Base-by-base conservation (phyloP, 805 yeast genomes). In the Babjeviella inositovora region DNA sequence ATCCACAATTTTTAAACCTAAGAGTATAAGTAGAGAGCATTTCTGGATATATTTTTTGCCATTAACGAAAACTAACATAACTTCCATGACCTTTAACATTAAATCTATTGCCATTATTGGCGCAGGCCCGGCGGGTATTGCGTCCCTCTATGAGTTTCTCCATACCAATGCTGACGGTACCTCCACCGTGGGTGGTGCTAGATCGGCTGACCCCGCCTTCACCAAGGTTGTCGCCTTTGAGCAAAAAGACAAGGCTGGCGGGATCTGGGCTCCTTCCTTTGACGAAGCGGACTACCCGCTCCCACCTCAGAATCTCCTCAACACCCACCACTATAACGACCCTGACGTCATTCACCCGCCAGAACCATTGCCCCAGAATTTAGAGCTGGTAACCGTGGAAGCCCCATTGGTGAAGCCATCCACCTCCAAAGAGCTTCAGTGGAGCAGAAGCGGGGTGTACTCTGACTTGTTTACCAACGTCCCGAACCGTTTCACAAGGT, bases 121-220 rank as follows among this genome's bases (percentile, higher is more conserved):
- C 6, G 57, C 53, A 5, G 61, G 59, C n/a, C 56, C 57, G 3
- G 49, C 55, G 3, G 59, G 61, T 2, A 35, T 53, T 4, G 50
- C 58, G 0, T 19, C 55, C 1, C 22, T 47, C 6, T 37, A 41
- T 26, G 58, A 53, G 21, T 32, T 53, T 2, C 28, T 48, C 0
- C 37, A 45, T 25, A 35, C 49, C 4, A 29, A 31, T 8, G 34
- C 33, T 12, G 43, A 43, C 18, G 47, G 50, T 1, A 28, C 38
- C 2, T 40, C 50, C 1, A 27, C 13, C 6, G 9, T 20, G 14
- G 11, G 18, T 8, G n/a, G n/a, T n/a, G n/a, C n/a, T n/a, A n/a
- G n/a, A n/a, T n/a, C n/a, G n/a, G n/a, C n/a, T n/a, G 28, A 40
- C 17, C 37, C 38, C 2, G 28, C 31, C 11, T 48, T 48, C 24